phyloP scores from a whole-genome alignment of 2,329 filamentous ascomycete species.

The Ophiostoma ulmi region DNA sequence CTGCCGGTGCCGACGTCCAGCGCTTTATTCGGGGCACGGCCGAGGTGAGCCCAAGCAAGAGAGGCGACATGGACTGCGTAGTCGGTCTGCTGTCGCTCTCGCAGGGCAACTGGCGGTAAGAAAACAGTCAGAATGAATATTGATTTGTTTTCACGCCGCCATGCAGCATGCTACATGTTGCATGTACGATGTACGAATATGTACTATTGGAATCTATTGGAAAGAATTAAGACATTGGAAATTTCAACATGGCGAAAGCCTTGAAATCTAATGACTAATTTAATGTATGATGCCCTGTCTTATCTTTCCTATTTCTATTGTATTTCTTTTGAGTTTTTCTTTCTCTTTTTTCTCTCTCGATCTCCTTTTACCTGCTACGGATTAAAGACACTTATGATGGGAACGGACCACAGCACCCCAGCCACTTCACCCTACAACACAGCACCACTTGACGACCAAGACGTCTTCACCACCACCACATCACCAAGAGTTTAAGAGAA shows the following conservation, averaged over 20 bases:
- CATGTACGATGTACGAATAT: not conserved
- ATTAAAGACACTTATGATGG: slow-evolving; percentile 5
- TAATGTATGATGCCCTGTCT: slow-evolving; percentile 10
- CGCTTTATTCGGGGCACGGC: slow-evolving; percentile 67
- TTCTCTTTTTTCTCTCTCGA: not conserved
- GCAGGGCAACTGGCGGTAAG: slow-evolving; percentile 78
- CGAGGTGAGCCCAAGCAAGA: slow-evolving; percentile 62
- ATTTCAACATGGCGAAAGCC: slow-evolving; percentile 5
- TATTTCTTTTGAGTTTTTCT: not conserved
- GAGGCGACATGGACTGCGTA: slow-evolving; percentile 79
- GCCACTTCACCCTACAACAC: not conserved
- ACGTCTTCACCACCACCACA: slow-evolving; percentile 3
- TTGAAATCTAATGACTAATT: slow-evolving; percentile 3
- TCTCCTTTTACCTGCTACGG: not conserved
- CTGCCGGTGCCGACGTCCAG: slow-evolving; percentile 58
- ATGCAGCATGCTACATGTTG: not conserved
- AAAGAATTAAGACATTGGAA: slow-evolving; percentile 10
- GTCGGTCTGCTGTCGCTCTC: slow-evolving; percentile 84
- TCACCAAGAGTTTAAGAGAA: slow-evolving; percentile 5
- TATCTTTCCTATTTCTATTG: not conserved
- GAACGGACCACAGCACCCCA: slow-evolving; percentile 5
- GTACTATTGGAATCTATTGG: slow-evolving; percentile 10
- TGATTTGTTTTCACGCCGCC: slow-evolving; percentile 7
- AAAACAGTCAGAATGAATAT: not conserved
- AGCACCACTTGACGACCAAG: not conserved